Evolutionary conservation across 2,329 filamentous ascomycete species (phyloP).

Genomic region (Claviceps arundinis): DNA sequence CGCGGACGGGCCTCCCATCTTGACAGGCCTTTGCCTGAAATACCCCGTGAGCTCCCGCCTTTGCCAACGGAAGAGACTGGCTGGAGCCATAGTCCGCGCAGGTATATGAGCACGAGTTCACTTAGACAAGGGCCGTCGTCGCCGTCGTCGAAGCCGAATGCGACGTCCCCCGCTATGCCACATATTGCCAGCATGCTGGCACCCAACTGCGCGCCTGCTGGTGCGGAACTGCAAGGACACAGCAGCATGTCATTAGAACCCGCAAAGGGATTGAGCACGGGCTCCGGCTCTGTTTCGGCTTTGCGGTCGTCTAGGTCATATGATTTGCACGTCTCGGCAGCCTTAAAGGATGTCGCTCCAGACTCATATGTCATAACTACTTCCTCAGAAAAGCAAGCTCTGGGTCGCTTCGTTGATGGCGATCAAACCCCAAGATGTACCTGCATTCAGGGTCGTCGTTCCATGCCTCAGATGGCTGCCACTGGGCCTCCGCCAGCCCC

Average conservation of each 20-base stretch:
- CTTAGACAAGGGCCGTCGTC: background rate
- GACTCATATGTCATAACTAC: constrained; percentile 14
- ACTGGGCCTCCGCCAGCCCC: constrained; percentile 40
- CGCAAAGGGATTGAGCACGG: constrained; percentile 16
- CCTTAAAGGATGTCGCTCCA: constrained; percentile 11
- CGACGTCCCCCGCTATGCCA: background rate
- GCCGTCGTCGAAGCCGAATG: background rate
- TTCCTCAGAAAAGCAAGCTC: background rate
- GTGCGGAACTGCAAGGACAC: background rate
- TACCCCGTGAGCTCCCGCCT: background rate
- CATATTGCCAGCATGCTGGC: constrained; percentile 5
- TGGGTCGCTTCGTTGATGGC: constrained; percentile 7
- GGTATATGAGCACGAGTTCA: constrained; percentile 3
- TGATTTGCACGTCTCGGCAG: constrained; percentile 6
- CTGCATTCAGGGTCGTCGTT: constrained; percentile 25
- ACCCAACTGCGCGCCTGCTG: background rate
- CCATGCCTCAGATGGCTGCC: constrained; percentile 35
- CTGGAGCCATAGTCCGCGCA: constrained; percentile 2
- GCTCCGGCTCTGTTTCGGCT: constrained; percentile 15
- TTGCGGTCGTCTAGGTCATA: constrained; percentile 12
- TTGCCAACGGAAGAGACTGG: background rate
- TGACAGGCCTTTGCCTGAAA: background rate
- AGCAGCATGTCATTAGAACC: constrained; percentile 7
- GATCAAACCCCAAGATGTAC: constrained; percentile 11
- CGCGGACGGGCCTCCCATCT: background rate